A percentile compares a stretch with the other conserved stretches of the same genome.
Conservation (phyloP, 306 rosid species). For the Pterocarpus macrocarpus region DNA sequence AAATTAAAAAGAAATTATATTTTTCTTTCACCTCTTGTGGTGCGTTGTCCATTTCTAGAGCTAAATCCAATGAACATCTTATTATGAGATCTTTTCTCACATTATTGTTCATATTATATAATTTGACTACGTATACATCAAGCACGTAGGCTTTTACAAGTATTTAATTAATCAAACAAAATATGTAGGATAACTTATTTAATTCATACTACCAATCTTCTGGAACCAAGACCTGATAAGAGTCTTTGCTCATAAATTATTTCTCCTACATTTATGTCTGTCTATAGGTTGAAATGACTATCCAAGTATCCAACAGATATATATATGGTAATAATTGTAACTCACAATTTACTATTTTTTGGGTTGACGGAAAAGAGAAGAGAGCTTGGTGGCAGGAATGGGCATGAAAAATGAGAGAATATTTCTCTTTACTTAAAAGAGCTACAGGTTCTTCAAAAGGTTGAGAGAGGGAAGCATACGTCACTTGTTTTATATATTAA, state of each 20-base stretch:
- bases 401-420: neutral
- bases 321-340: neutral
- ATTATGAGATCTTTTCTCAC: neutral
- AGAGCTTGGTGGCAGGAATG: neutral
- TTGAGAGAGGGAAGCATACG: neutral
- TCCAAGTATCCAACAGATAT: neutral
- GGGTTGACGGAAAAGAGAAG: neutral
- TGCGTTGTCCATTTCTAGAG: neutral
- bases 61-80: neutral
- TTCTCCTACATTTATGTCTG: neutral
- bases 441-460: neutral
- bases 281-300: neutral
- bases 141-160: neutral
- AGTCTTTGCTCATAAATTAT: neutral
- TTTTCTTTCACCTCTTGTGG: neutral
- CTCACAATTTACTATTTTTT: neutral
- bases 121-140: neutral
- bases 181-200: conserved; percentile 33
- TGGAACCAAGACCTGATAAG: neutral
- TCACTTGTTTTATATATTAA: neutral
- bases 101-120: neutral
- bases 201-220: neutral
- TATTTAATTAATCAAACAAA: conserved; percentile 27
- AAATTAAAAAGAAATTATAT: neutral
- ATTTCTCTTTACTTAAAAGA: neutral